A percentile compares a stretch with the other conserved stretches of the same genome.
These are phyloP conservation scores for Tagetes patula DNA, from an alignment of 129 eudicot genomes.

Conservation along the genomic window DNA sequence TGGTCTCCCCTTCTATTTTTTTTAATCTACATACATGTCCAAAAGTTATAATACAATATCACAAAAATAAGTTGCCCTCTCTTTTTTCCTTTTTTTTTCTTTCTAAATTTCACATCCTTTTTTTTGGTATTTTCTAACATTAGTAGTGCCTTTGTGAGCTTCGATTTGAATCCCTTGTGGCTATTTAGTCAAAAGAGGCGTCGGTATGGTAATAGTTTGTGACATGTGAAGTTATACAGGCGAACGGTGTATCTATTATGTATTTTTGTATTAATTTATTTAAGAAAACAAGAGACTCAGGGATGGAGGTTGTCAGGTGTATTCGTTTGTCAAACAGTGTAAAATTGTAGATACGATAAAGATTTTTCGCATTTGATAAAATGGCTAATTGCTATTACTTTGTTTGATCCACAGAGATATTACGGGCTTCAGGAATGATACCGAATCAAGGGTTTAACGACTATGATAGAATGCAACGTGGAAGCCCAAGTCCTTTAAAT, in stretches of 20 bases:
- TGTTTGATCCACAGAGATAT: slow-evolving; percentile 50
- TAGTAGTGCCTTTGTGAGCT: not conserved
- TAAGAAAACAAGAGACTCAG: not conserved
- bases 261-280: not conserved
- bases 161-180: not conserved
- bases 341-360: not conserved
- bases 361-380: too few relatives aligned
- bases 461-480: slow-evolving; percentile 61
- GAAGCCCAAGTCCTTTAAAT: slow-evolving; percentile 60
- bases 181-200: not conserved
- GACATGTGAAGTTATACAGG: not conserved
- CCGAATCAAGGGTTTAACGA: slow-evolving; percentile 53
- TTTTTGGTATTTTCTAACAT: not conserved
- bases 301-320: not conserved
- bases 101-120: not conserved
- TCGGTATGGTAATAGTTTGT: not conserved
- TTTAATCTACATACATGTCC: not conserved
- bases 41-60: not conserved
- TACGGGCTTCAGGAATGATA: slow-evolving; percentile 52
- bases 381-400: not conserved
- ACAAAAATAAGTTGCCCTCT: not conserved
- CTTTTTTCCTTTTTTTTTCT: not conserved
- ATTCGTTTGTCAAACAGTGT: not conserved
- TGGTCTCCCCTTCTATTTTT: not conserved
- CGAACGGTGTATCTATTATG: not conserved